Base-by-base conservation (phyloP, 2,329 filamentous ascomycete species). In the Plectosphaerella plurivora region DNA sequence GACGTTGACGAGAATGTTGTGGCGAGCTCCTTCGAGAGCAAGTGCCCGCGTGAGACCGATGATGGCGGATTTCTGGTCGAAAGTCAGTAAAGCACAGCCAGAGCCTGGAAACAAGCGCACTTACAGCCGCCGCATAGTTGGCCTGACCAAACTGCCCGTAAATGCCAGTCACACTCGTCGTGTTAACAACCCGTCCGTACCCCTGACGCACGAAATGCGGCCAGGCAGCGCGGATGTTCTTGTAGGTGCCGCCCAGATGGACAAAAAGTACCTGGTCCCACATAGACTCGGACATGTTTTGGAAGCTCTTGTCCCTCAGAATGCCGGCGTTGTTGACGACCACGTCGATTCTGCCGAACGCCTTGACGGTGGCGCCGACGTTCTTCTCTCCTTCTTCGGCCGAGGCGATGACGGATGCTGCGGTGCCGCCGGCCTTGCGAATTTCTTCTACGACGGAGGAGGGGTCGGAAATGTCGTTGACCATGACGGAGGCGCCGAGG, bases 51-150 rank as follows among this genome's bases (percentile, higher is more conserved):
- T 45, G 24, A 51, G 28, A 4, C 49, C 49, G 42, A 51, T 45
- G 39, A 51, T 51, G 36, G 37, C 33, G 15, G 49, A 45, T 51
- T 51, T 51, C 49, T 51, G 12, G 10, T 14, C 25, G 16, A 28
- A 12, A 15, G 37, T 39, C 37, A 39, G 37, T 3, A 39, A 7
- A 39, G 37, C 4, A 39, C 14, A n/a, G 10, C 7, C 4, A 65
- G 47, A 66, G 63, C 51, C 10, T 54, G 3, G n/a, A 50, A n/a
- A 16, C 11, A 22, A 2, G 22, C 22, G 4, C 9, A 39, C 37
- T 39, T 39, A 39, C 33, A 39, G 49, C 49, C 24, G 49, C 49
- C 2, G 49, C 36, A 24, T 51, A 51, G 37, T 51, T 51, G 2
- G 37, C 36, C 28, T 51, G 49, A 14, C 49, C 49, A 16, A 51